Base-by-base conservation (phyloP, 2,329 filamentous ascomycete genomes). In the Pseudocercospora crystallina region DNA sequence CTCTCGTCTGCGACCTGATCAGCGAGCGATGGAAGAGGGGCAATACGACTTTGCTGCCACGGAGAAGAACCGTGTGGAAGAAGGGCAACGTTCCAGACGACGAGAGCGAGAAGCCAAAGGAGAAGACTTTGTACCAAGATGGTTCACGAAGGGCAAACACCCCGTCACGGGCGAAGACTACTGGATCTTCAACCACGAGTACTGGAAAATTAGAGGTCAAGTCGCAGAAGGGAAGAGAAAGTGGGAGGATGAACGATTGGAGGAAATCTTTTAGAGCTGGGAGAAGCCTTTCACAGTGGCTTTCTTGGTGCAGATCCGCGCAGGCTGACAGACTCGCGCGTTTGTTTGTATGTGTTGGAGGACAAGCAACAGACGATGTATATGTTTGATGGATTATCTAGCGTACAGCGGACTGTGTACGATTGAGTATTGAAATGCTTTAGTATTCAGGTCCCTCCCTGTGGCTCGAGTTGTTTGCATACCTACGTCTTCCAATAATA, bases 11-110 rank as follows among this genome's bases (percentile, higher is more conserved):
- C 81, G 94, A 29, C 92, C 94, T 0, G 94, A 99, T 70, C 94
- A 99, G 74, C 81, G 94, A 9, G 94, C 94, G 2, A 99, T 99
- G 94, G 94, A 99, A 69, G 91, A 97, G 55, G 94, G 92, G n/a
- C 83, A 91, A 71, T 99, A 99, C 66, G 92, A 97, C 65, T 79
- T 94, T 53, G 94, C 94, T 1, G 94, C 92, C 0, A 82, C 81
- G 5, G 94, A 99, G 76, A 99, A 99, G 81, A 94, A 92, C 65
- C 80, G 94, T 1, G 82, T 99, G 0, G 94, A 99, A 71, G 88
- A 96, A 74, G 90, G 85, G 58, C 94, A 99, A 76, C 80, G 94
- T 53, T 84, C 85, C 8, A 85, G 86, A 51, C 76, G 94, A 54
- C 76, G 88, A 47, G 74, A 79, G 51, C 79, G 91, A 17, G 92